A percentile compares a stretch with the other conserved stretches of the same genome.
These are phyloP conservation scores for Adansonia grandidieri DNA, from an alignment of 441 rosid genomes.

Conservation along the genomic window DNA sequence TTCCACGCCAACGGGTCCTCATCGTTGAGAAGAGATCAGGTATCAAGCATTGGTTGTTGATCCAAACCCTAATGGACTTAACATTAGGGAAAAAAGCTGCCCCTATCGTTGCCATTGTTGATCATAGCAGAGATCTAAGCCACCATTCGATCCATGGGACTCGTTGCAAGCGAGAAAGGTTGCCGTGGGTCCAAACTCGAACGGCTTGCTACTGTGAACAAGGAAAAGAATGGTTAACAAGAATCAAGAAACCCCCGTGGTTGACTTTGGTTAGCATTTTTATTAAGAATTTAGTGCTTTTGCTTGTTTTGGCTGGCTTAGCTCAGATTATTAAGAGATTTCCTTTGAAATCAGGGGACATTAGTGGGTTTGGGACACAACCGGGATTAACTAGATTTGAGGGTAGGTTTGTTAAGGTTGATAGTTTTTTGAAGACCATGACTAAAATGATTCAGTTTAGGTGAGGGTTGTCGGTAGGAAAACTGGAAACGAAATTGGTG, in stretches of 20 bases:
- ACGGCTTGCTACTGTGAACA: slow-evolving; percentile 59
- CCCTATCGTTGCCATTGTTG: not conserved
- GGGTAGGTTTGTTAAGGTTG: slow-evolving; percentile 71
- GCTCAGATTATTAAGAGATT: slow-evolving; percentile 61
- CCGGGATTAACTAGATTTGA: slow-evolving; percentile 64
- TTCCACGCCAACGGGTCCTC: slow-evolving; percentile 60
- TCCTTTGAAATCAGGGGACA: slow-evolving; percentile 41
- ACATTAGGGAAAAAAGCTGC: slow-evolving; percentile 43
- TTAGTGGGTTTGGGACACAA: slow-evolving; percentile 33
- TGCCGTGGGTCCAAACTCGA: slow-evolving; percentile 39
- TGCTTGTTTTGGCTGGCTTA: slow-evolving; percentile 62
- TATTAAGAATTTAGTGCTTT: slow-evolving; percentile 62
- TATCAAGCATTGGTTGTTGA: slow-evolving; percentile 50
- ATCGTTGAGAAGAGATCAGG: slow-evolving; percentile 60
- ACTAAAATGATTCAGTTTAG: slow-evolving; percentile 77
- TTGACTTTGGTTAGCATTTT: slow-evolving; percentile 61
- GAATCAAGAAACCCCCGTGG: slow-evolving; percentile 66
- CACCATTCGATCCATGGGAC: slow-evolving; percentile 62
- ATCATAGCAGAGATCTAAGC: slow-evolving; percentile 61
- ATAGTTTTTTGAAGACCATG: slow-evolving; percentile 62
- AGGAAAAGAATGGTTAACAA: slow-evolving; percentile 46
- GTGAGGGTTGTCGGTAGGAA: slow-evolving; percentile 77
- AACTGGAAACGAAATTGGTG: slow-evolving; percentile 59
- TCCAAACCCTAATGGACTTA: slow-evolving; percentile 33
- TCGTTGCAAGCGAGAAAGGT: slow-evolving; percentile 49